phyloP scores from a whole-genome alignment of 495 filamentous ascomycete genomes.

The Penicillium silybi region DNA sequence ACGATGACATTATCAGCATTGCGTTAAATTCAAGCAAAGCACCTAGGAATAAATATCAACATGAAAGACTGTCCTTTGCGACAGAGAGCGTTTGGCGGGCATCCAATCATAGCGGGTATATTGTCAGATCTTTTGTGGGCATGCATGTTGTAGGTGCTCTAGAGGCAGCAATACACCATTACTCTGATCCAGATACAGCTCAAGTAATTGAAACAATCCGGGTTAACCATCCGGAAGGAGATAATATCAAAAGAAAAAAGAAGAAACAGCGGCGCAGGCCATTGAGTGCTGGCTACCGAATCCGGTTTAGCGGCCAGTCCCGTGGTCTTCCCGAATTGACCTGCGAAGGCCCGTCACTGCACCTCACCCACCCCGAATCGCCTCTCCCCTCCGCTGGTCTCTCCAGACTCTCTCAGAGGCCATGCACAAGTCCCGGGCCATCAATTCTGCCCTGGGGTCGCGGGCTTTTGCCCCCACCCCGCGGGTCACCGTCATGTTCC shows the following conservation, averaged over 20 bases:
- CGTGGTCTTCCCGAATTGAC: conserved; percentile 37
- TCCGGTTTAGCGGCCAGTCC: conserved; percentile 39
- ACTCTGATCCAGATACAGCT: background rate
- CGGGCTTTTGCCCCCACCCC: conserved; percentile 41
- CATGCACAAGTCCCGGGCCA: conserved; percentile 51
- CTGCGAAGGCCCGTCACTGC: conserved; percentile 30
- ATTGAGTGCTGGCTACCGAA: conserved; percentile 19
- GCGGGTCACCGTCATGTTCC: conserved; percentile 40
- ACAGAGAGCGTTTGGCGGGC: background rate
- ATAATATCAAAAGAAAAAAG: background rate
- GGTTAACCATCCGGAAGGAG: no score
- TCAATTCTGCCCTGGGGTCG: conserved; percentile 43
- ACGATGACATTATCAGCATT: no score
- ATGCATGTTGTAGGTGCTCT: background rate
- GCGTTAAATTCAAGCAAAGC: no score
- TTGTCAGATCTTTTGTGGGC: conserved; percentile 22
- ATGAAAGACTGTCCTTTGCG: no score
- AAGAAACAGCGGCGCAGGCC: background rate
- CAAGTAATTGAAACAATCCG: background rate
- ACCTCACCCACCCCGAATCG: conserved; percentile 31
- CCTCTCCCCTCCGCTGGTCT: conserved; percentile 34
- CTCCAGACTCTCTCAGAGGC: conserved; percentile 33
- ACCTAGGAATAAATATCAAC: no score
- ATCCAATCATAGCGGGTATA: conserved; percentile 22
- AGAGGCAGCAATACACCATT: background rate